Evolutionary conservation across 2,329 filamentous ascomycete species (phyloP).

Genomic region (Ascochyta koolunga): DNA sequence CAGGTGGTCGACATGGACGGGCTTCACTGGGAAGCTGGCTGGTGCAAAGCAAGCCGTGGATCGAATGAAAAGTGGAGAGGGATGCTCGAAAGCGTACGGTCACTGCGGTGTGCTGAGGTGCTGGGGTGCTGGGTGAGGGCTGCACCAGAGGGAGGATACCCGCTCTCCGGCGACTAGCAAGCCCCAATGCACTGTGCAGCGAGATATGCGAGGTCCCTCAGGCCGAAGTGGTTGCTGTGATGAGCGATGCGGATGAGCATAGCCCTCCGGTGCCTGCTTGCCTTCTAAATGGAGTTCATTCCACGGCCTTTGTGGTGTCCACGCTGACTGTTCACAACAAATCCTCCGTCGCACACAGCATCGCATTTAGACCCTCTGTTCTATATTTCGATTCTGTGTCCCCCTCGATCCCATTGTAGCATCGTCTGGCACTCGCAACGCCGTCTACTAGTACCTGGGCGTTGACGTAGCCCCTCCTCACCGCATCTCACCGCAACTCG

Average conservation of each 20-base stretch:
- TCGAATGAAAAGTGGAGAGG: neutral
- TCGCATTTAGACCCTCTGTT: constrained; percentile 5
- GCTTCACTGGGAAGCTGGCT: constrained; percentile 1
- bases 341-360: constrained; percentile 12
- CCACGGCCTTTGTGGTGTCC: constrained; percentile 4
- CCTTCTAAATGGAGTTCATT: constrained; percentile 14
- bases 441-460: constrained; percentile 9
- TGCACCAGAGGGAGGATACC: constrained; percentile 6
- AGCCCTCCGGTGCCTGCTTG: constrained; percentile 10
- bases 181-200: constrained; percentile 13
- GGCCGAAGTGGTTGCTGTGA: constrained; percentile 9
- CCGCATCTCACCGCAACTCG: constrained; percentile 15
- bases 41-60: neutral
- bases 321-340: constrained; percentile 11
- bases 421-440: constrained; percentile 13
- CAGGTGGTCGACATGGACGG: neutral
- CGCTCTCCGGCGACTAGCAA: constrained; percentile 11
- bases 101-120: constrained; percentile 10
- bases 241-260: constrained; percentile 4
- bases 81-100: constrained; percentile 1
- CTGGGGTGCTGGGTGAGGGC: neutral
- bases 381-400: constrained; percentile 18
- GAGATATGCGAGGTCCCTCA: constrained; percentile 8
- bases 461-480: constrained; percentile 19
- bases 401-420: constrained; percentile 15